Base-by-base conservation (phyloP, 1,284 basidiomycete species). In the Pseudomicrostroma phylloplanum region DNA sequence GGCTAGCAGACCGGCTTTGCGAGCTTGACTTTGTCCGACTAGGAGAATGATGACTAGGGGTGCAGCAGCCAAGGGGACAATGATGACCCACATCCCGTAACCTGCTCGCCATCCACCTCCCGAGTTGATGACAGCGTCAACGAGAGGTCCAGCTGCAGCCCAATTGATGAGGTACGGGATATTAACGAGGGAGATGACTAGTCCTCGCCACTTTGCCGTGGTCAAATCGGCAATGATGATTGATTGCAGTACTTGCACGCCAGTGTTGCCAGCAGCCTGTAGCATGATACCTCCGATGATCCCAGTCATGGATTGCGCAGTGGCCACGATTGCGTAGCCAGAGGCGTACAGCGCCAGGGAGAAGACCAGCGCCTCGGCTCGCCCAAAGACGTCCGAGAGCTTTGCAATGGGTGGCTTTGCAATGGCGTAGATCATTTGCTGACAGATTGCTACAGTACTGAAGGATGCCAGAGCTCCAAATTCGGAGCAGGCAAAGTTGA, bases 391-490 rank as follows among this genome's bases (percentile, higher is more conserved):
- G 72, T 91, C 89, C 1, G 88, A 85, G 41, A 90, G 79, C 79
- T 90, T 90, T 2, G 89, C 89, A 70, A 89, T 86, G 54, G 89
- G 83, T 25, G 89, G 89, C 80, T 91, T 91, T 42, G 88, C 85
- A 54, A 86, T 83, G 23, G 86, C 86, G 63, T 86, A 81, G 61
- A 83, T 66, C 62, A 78, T 70, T 64, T 78, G 73, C 71, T 78
- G 76, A 21, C 72, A 71, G 53, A 78, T 78, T 6, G 71, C 67
- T 1, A 78, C 71, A 13, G 76, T 78, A 63, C 72, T 81, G 73
- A 84, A 82, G 1, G 81, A 78, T 25, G 71, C 72, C 12, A 75
- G 67, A n/a, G 74, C 68, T n/a, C 69, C 72, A 53, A 72, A 79
- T 59, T 77, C 73, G 60, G 68, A 71, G 69, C 74, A 73, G 7